Evolutionary conservation across 1,284 basidiomycete species (phyloP), one percentile per base, ranked within the genome.

Genomic region (Ceratorhiza oryzae-sativae): DNA sequence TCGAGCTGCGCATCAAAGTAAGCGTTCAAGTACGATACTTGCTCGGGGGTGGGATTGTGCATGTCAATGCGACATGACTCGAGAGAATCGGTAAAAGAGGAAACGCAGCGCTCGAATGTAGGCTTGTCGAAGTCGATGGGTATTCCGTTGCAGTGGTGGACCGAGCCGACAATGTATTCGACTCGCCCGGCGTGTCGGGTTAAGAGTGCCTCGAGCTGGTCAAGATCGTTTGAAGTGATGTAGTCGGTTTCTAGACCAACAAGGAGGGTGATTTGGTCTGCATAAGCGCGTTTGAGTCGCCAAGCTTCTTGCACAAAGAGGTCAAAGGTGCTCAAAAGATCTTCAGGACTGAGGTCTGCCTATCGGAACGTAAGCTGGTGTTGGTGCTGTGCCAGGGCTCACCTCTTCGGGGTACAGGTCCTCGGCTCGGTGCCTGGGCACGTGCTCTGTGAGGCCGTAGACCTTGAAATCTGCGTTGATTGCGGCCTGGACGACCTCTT

Each of bases 351-450:
- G 56, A 89, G 65, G 18, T 81, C 83, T 77, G 80, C 80, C 89
- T 91, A 60, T 36, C 5, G 23, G 12, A 51, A 73, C 46, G 48
- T 53, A 58, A 48, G 48, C 3, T 30, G 15, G 49, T 15, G 20
- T 58, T 9, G 49, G 25, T 23, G 23, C 2, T 15, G 32, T n/a
- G 20, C 39, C 39, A 39, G 18, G 32, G 75, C 83, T 65, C 76
- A 94, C 95, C 88, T 99, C 97, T 84, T 99, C 97, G 15, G 96
- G 97, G 79, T 98, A 99, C 41, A 98, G 83, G 80, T 99, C 95
- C 42, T 86, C 79, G 1, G 77, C 65, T 72, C 93, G 85, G 80
- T 94, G 95, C 39, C 97, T 88, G 45, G 97, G 97, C 55, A 92
- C 91, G 80, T 99, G 97, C 81, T 99, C 97, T n/a, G 90, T 93